Percentiles rank a stretch among this genome's conserved stretches.
These are phyloP conservation scores for Harringtonia aguacate DNA, from an alignment of 2,329 filamentous ascomycete species.

Conservation along the genomic window DNA sequence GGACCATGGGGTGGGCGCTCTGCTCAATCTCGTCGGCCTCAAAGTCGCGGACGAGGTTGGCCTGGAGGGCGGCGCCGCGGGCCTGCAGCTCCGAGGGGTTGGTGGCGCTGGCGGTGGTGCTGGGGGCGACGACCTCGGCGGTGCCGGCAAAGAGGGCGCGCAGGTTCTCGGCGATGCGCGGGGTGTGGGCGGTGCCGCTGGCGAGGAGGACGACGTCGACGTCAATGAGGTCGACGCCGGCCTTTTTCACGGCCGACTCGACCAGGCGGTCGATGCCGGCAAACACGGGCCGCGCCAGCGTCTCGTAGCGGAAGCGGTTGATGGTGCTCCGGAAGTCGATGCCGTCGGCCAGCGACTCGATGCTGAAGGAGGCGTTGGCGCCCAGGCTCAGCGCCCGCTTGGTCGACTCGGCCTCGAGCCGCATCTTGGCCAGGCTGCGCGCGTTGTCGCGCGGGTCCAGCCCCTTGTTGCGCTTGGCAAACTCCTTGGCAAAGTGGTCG, in stretches of 20 bases:
- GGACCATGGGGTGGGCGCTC: constrained; percentile 90
- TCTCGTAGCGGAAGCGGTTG: constrained; percentile 89
- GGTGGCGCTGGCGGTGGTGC: constrained; percentile 65
- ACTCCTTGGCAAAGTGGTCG: constrained; percentile 97
- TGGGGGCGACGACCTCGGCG: constrained; percentile 71
- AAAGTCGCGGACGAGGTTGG: constrained; percentile 88
- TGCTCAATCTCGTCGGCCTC: constrained; percentile 90
- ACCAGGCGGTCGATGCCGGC: constrained; percentile 80
- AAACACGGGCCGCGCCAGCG: constrained; percentile 77
- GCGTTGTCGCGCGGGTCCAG: constrained; percentile 75
- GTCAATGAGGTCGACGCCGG: constrained; percentile 81
- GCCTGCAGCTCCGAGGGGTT: constrained; percentile 89
- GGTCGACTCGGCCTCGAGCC: constrained; percentile 78
- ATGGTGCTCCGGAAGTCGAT: constrained; percentile 86
- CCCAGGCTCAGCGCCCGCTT: constrained; percentile 90
- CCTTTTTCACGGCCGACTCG: constrained; percentile 80
- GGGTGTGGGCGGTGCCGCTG: constrained; percentile 86
- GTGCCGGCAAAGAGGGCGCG: constrained; percentile 68
- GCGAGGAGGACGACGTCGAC: constrained; percentile 91
- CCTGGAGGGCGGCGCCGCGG: constrained; percentile 89
- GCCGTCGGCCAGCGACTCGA: constrained; percentile 82
- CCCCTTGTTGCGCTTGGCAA: constrained; percentile 86
- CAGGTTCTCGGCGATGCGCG: constrained; percentile 79
- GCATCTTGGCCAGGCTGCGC: constrained; percentile 80
- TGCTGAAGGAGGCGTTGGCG: constrained; percentile 79